Evolutionary conservation across 345 rosid species (phyloP).

Genomic region (Mangifera indica): DNA sequence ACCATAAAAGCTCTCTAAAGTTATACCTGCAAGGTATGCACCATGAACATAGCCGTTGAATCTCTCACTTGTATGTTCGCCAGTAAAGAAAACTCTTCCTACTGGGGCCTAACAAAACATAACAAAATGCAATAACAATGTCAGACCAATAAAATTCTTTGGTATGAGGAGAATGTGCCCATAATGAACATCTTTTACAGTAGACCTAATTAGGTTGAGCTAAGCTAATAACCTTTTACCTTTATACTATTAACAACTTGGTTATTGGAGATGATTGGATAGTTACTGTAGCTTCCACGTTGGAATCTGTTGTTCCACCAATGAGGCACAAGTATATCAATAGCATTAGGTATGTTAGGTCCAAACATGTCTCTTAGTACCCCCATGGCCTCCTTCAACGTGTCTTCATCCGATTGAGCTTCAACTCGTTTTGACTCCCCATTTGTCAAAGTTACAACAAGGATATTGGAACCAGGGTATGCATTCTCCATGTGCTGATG

Average conservation of each 20-base stretch:
- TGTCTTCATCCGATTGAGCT: constrained; percentile 73
- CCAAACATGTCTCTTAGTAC: constrained; percentile 97
- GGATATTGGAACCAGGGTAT: constrained; percentile 82
- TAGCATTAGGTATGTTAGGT: constrained; percentile 71
- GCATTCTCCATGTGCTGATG: constrained; percentile 98
- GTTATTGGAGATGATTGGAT: constrained; percentile 73
- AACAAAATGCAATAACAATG: too few relatives aligned
- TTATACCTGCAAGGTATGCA: constrained; percentile 86
- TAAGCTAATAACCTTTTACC: constrained; percentile 34
- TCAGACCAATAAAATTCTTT: too few relatives aligned
- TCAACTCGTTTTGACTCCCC: constrained; percentile 93
- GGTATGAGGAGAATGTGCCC: not conserved
- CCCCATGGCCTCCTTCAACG: constrained; percentile 76
- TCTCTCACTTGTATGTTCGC: constrained; percentile 93
- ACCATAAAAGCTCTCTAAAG: not conserved
- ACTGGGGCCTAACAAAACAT: constrained; percentile 60
- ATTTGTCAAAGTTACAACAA: constrained; percentile 93
- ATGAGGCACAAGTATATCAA: constrained; percentile 79
- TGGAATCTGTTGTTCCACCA: constrained; percentile 99
- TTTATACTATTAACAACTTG: constrained; percentile 53
- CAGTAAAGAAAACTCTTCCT: constrained; percentile 82
- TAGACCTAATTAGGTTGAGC: too few relatives aligned
- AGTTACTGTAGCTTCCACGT: constrained; percentile 97
- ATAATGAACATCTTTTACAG: not conserved
- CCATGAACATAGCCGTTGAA: constrained; percentile 96